Evolutionary conservation across 2,329 filamentous ascomycete genomes (phyloP).

Genomic region (Ophiostoma piceae): DNA sequence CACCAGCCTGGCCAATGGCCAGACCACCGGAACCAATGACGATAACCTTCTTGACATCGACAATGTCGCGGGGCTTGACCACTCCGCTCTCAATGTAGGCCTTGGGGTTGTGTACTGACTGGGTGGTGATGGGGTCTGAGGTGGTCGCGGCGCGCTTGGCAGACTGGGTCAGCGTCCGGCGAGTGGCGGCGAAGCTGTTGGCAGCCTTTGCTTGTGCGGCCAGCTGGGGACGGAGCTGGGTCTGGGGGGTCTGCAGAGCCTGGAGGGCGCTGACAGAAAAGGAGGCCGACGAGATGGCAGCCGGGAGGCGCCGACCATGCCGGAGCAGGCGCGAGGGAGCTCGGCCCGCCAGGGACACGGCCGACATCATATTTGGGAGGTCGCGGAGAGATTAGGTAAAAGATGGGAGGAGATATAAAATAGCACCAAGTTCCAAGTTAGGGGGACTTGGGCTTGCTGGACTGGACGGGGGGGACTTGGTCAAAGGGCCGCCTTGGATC

Average conservation of each 20-base stretch:
- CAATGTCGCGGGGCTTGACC: slow-evolving; percentile 70
- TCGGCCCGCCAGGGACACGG: slow-evolving; percentile 47
- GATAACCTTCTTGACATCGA: slow-evolving; percentile 93
- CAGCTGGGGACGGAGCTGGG: slow-evolving; percentile 33
- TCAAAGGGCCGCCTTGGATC: background rate
- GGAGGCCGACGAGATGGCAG: slow-evolving; percentile 38
- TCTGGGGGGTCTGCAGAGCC: slow-evolving; percentile 32
- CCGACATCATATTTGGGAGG: slow-evolving; percentile 31
- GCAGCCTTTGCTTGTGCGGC: slow-evolving; percentile 16
- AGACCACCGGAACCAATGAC: slow-evolving; percentile 94
- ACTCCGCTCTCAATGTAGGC: slow-evolving; percentile 86
- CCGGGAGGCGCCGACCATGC: slow-evolving; percentile 48
- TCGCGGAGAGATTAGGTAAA: slow-evolving; percentile 16
- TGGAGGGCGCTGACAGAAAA: slow-evolving; percentile 22
- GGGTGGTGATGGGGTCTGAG: slow-evolving; percentile 42
- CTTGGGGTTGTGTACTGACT: slow-evolving; percentile 73
- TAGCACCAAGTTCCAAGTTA: background rate
- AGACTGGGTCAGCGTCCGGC: slow-evolving; percentile 41
- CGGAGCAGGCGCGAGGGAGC: slow-evolving; percentile 52
- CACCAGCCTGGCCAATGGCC: slow-evolving; percentile 93
- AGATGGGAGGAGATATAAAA: slow-evolving; percentile 14
- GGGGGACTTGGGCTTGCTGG: background rate
- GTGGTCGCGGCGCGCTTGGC: slow-evolving; percentile 43
- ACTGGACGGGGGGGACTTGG: background rate
- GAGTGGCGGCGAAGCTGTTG: slow-evolving; percentile 29